A percentile compares a stretch with the other conserved stretches of the same genome.
These are phyloP conservation scores for Leucogyrophana mollusca DNA, from an alignment of 768 basidiomycete species.

Conservation along the genomic window DNA sequence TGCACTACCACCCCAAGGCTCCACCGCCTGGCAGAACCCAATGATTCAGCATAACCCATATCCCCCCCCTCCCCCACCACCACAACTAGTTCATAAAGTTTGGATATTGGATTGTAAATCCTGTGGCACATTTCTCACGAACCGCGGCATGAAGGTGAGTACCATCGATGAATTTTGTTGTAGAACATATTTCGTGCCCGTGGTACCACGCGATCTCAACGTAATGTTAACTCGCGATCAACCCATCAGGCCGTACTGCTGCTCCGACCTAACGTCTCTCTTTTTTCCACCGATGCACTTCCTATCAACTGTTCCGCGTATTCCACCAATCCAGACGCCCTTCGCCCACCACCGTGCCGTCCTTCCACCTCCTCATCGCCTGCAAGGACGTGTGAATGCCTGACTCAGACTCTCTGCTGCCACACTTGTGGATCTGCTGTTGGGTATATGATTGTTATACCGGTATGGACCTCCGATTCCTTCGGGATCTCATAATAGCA, in stretches of 20 bases:
- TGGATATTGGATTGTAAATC: conserved; percentile 79
- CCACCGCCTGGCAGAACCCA: conserved; percentile 31
- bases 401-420: conserved; percentile 80
- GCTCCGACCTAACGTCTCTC: conserved; percentile 73
- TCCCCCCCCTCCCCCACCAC: conserved; percentile 36
- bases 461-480: conserved; percentile 32
- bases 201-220: background rate
- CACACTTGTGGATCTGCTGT: conserved; percentile 73
- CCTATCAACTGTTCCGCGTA: conserved; percentile 77
- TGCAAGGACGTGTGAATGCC: conserved; percentile 75
- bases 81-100: conserved; percentile 65
- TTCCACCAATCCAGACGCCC: conserved; percentile 44
- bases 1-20: conserved; percentile 11
- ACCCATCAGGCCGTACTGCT: conserved; percentile 72
- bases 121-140: conserved; percentile 74
- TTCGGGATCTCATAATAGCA: conserved; percentile 5
- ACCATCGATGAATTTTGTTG: background rate
- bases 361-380: conserved; percentile 29
- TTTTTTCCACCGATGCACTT: conserved; percentile 81
- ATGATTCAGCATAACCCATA: conserved; percentile 42
- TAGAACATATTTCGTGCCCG: background rate
- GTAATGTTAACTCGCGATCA: background rate
- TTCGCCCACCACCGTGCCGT: conserved; percentile 38
- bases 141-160: conserved; percentile 81
- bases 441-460: conserved; percentile 81